Percentiles rank a stretch among this genome's conserved stretches.
Conservation (phyloP, 2,329 filamentous ascomycete genomes). For the Fusarium chuoi region DNA sequence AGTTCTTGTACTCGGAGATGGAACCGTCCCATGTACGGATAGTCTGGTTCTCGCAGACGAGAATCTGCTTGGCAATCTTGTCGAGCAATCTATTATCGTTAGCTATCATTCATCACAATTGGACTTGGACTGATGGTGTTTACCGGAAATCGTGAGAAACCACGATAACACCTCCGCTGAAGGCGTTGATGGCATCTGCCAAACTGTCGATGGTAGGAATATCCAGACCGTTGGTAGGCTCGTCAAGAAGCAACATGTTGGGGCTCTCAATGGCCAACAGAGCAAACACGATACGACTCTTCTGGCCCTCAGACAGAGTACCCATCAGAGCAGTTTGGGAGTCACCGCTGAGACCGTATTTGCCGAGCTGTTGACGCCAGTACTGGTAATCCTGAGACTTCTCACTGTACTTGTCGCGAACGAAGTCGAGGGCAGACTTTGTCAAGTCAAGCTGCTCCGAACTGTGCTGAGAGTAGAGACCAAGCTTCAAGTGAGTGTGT, state of each 20-base stretch:
- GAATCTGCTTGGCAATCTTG: slow-evolving; percentile 99
- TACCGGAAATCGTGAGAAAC: slow-evolving; percentile 99
- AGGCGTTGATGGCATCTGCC: slow-evolving; percentile 97
- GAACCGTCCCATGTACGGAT: slow-evolving; percentile 88
- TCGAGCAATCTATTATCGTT: slow-evolving; percentile 78
- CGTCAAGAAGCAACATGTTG: slow-evolving; percentile 98
- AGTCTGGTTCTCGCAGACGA: slow-evolving; percentile 98
- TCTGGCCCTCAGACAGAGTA: slow-evolving; percentile 96
- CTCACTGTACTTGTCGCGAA: slow-evolving; percentile 90
- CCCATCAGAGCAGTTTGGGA: slow-evolving; percentile 97
- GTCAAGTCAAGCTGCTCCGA: slow-evolving; percentile 98
- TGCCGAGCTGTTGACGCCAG: slow-evolving; percentile 97
- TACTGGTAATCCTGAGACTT: slow-evolving; percentile 98
- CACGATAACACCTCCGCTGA: slow-evolving; percentile 94
- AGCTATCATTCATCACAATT: slow-evolving; percentile 19
- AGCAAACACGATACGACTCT: slow-evolving; percentile 97
- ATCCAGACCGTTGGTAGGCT: slow-evolving; percentile 99
- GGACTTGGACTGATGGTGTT: too few relatives aligned
- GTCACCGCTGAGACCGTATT: slow-evolving; percentile 92
- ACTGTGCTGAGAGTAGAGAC: slow-evolving; percentile 98
- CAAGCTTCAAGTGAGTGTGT: slow-evolving; percentile 98
- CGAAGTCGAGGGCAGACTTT: slow-evolving; percentile 97
- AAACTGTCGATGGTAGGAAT: slow-evolving; percentile 98
- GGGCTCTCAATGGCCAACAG: slow-evolving; percentile 93
- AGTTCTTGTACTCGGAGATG: slow-evolving; percentile 97